A percentile compares a stretch with the other conserved stretches of the same genome.
phyloP scores from a whole-genome alignment of 805 yeast species.

The Priceomyces melissophilus region DNA sequence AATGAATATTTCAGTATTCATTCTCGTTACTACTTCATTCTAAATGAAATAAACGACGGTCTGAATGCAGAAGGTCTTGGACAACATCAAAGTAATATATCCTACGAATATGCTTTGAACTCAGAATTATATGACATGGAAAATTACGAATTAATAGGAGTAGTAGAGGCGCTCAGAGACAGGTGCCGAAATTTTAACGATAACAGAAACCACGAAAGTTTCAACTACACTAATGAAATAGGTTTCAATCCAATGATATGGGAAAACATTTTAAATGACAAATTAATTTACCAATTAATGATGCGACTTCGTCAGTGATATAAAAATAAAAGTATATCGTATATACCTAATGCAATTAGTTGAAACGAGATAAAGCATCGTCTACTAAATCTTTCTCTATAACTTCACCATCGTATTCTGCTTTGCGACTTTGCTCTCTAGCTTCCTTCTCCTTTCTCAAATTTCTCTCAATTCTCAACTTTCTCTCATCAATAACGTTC shows the following conservation, averaged over 20 bases:
- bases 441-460: slow-evolving; percentile 69
- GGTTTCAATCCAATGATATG: slow-evolving; percentile 15
- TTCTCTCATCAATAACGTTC: slow-evolving; percentile 84
- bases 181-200: too few relatives aligned
- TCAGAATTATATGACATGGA: too few relatives aligned
- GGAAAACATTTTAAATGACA: slow-evolving; percentile 21
- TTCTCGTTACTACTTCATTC: too few relatives aligned
- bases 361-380: slow-evolving; percentile 49
- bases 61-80: too few relatives aligned
- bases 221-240: slow-evolving; percentile 11
- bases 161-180: too few relatives aligned
- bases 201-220: neutral
- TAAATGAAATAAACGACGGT: too few relatives aligned
- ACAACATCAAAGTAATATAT: too few relatives aligned
- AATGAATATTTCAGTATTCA: slow-evolving; percentile 6
- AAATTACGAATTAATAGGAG: too few relatives aligned
- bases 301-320: slow-evolving; percentile 1
- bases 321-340: slow-evolving; percentile 2
- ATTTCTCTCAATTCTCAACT: slow-evolving; percentile 69
- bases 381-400: slow-evolving; percentile 52
- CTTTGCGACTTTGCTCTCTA: slow-evolving; percentile 48
- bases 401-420: slow-evolving; percentile 43
- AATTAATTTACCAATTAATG: slow-evolving; percentile 11
- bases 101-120: too few relatives aligned
- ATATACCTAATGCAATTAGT: slow-evolving; percentile 5